These are phyloP conservation scores for Ophiostoma quercus DNA, from an alignment of 2,329 filamentous ascomycete species.

Conservation along the genomic window DNA sequence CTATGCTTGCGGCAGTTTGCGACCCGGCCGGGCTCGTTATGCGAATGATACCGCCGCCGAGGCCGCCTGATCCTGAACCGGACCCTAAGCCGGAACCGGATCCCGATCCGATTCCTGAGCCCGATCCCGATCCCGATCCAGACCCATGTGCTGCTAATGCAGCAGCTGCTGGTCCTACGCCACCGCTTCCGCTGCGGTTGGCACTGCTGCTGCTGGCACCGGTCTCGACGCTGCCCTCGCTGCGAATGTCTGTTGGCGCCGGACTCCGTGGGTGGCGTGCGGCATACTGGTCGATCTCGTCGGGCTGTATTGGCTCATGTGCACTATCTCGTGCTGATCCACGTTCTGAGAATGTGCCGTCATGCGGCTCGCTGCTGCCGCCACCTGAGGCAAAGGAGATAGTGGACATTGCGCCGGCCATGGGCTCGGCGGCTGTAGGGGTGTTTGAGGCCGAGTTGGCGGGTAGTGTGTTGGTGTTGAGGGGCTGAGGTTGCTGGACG, in stretches of 20 bases:
- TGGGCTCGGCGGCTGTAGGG: neutral
- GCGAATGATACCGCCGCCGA: conserved; percentile 39
- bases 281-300: conserved; percentile 16
- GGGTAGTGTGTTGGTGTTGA: neutral
- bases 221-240: conserved; percentile 67
- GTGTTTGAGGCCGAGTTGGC: neutral
- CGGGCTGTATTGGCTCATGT: conserved; percentile 7
- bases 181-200: conserved; percentile 17
- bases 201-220: conserved; percentile 57
- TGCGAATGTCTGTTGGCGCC: conserved; percentile 52
- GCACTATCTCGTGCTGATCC: conserved; percentile 33
- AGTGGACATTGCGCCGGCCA: conserved; percentile 16
- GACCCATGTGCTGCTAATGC: neutral
- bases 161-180: neutral
- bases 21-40: conserved; percentile 41
- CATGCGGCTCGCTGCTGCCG: conserved; percentile 32
- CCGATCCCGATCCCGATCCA: conserved; percentile 1
- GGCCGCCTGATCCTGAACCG: conserved; percentile 27
- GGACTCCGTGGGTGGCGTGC: conserved; percentile 34
- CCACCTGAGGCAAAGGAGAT: conserved; percentile 28
- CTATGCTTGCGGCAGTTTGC: conserved; percentile 35
- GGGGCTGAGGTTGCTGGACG: conserved; percentile 39
- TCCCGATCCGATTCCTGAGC: neutral
- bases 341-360: conserved; percentile 35
- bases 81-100: conserved; percentile 8